phyloP scores from a whole-genome alignment of 768 basidiomycete genomes.

The Daedalea quercina region DNA sequence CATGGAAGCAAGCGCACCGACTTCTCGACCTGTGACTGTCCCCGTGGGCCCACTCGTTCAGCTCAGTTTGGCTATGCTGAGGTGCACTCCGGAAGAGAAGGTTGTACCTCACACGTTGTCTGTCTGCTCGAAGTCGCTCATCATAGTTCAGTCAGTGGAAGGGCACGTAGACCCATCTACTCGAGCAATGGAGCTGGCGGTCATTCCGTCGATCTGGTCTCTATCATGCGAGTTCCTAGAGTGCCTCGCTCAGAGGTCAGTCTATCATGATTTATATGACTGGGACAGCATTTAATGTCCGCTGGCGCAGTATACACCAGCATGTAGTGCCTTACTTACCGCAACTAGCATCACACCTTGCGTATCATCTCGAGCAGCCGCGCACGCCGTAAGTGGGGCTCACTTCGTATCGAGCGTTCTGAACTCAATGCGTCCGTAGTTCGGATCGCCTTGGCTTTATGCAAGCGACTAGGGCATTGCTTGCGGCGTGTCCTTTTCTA shows the following conservation, averaged over 20 bases:
- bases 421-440: slow-evolving; percentile 1
- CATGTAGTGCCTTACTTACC: slow-evolving; percentile 50
- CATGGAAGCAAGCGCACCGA: slow-evolving; percentile 29
- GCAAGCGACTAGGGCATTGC: slow-evolving; percentile 34
- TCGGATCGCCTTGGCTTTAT: slow-evolving; percentile 32
- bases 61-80: slow-evolving; percentile 42
- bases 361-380: slow-evolving; percentile 57
- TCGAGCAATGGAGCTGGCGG: slow-evolving; percentile 47
- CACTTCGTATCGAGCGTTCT: no score
- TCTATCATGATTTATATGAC: neutral
- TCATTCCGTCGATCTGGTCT: slow-evolving; percentile 45
- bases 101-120: slow-evolving; percentile 15
- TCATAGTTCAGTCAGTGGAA: slow-evolving; percentile 31
- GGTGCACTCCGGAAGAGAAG: slow-evolving; percentile 40
- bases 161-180: slow-evolving; percentile 43
- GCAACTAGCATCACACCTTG: slow-evolving; percentile 45
- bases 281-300: neutral
- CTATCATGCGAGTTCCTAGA: slow-evolving; percentile 46
- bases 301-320: slow-evolving; percentile 43
- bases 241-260: slow-evolving; percentile 43
- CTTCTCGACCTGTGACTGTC: slow-evolving; percentile 57
- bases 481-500: slow-evolving; percentile 36
- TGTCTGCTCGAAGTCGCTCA: neutral
- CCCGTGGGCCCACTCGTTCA: slow-evolving; percentile 59
- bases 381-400: slow-evolving; percentile 41